Evolutionary conservation across 2,329 filamentous ascomycete species (phyloP), one percentile per base, ranked within the genome.

Genomic region (Cladophialophora carrionii): DNA sequence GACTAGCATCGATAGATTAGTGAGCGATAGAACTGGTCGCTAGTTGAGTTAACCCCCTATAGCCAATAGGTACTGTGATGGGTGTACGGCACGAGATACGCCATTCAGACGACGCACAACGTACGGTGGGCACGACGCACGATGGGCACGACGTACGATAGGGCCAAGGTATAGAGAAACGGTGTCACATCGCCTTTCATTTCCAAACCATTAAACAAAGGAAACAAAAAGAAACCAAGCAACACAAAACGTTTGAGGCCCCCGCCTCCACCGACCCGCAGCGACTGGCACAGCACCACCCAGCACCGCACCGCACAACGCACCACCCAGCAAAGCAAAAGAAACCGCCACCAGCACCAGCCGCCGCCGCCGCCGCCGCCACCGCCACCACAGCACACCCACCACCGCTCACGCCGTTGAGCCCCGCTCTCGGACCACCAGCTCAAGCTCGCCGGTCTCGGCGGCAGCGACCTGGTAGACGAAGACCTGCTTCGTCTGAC

Each of bases 401-500:
- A 46, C n/a, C 34, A 6, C 26, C 26, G 26, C 26, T 29, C 26
- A 29, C 26, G 26, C 26, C 26, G 26, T 29, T 29, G 26, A 29
- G 26, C 26, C 26, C 6, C 26, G 3, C 6, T 29, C 3, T 3
- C 26, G 26, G 26, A 29, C 26, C 65, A 63, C 63, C 63, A 51
- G 54, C 20, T 20, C 54, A 24, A 37, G 43, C 56, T 64, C 62
- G 31, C 58, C 41, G 53, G 62, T 62, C 26, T 22, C 34, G 49
- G 26, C 43, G 41, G 53, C 65, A 14, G 57, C 54, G 52, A 83
- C 72, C 57, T 82, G 82, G 71, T 88, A 88, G 17, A 88, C 81
- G 60, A 85, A 78, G 1, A 90, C 87, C 1, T 74, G 73, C 70
- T 82, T 84, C 43, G 76, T 74, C 71, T 90, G 87, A 0, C 85